phyloP scores from a whole-genome alignment of 2,329 filamentous ascomycete genomes.

The Cephalotrichum gorgonifer region DNA sequence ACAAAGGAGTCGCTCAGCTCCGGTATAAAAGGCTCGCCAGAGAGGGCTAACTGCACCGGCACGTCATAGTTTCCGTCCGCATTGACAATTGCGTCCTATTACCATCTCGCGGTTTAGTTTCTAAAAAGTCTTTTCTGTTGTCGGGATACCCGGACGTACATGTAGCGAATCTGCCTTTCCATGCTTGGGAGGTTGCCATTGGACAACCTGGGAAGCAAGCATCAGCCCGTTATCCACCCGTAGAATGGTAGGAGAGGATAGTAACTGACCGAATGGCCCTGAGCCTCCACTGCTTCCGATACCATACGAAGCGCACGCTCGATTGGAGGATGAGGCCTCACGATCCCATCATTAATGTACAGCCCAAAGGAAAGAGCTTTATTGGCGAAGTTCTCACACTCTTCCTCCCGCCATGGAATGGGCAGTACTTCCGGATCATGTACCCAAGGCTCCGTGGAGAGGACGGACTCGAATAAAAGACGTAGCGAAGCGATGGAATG shows the following conservation, averaged over 20 bases:
- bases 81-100: constrained; percentile 1
- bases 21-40: neutral
- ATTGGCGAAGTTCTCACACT: neutral
- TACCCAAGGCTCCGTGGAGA: neutral
- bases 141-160: too few species aligned
- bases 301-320: constrained; percentile 3
- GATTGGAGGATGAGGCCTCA: constrained; percentile 6
- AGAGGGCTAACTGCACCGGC: neutral
- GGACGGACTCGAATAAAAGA: neutral
- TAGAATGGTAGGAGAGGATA: too few species aligned
- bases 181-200: constrained; percentile 1
- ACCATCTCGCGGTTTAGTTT: too few species aligned
- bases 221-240: too few species aligned
- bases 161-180: neutral
- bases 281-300: neutral
- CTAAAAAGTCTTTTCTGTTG: too few species aligned
- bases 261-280: neutral
- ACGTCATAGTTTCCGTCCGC: constrained; percentile 4
- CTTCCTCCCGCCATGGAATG: neutral
- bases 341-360: constrained; percentile 1
- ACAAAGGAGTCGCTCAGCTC: neutral
- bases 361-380: neutral
- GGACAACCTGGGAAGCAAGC: neutral
- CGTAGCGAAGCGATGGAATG: neutral
- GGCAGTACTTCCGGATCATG: constrained; percentile 1